These are phyloP conservation scores for Draba incana DNA, from an alignment of 345 rosid species.

Conservation along the genomic window DNA sequence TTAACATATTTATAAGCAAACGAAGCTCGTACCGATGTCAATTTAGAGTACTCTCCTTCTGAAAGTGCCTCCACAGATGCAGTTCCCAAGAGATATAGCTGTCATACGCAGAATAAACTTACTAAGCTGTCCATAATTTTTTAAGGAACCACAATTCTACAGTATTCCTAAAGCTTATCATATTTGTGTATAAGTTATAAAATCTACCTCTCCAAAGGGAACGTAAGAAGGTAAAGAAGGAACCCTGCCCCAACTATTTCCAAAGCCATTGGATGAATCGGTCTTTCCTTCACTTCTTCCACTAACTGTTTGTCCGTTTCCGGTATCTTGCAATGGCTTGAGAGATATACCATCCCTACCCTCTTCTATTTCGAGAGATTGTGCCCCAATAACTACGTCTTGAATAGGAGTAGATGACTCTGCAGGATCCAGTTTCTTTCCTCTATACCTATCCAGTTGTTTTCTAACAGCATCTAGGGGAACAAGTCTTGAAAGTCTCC, in stretches of 20 bases:
- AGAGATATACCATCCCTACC: constrained; percentile 93
- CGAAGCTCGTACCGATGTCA: constrained; percentile 88
- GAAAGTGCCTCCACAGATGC: constrained; percentile 87
- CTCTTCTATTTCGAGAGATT: constrained; percentile 93
- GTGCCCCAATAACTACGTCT: constrained; percentile 70
- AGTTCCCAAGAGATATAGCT: constrained; percentile 83
- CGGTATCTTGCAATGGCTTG: constrained; percentile 63
- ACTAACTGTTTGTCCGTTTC: constrained; percentile 41
- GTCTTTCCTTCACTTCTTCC: constrained; percentile 51
- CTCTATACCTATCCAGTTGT: constrained; percentile 61
- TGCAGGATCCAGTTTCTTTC: constrained; percentile 52
- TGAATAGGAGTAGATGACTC: constrained; percentile 56
- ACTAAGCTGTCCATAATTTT: constrained; percentile 5
- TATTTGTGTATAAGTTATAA: constrained; percentile 1
- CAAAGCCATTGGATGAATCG: constrained; percentile 44
- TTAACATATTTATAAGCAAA: constrained; percentile 34
- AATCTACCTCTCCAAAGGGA: constrained; percentile 90
- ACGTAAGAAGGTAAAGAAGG: constrained; percentile 92
- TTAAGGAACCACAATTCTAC: constrained; percentile 10
- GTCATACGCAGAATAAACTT: constrained; percentile 35
- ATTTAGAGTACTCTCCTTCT: constrained; percentile 88
- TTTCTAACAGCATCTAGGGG: constrained; percentile 75
- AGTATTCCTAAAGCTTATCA: not conserved
- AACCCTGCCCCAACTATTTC: constrained; percentile 67
- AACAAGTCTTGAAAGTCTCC: constrained; percentile 95